Evolutionary conservation across 805 yeast genomes (phyloP).

Genomic region (Jamesozyma piceae): DNA sequence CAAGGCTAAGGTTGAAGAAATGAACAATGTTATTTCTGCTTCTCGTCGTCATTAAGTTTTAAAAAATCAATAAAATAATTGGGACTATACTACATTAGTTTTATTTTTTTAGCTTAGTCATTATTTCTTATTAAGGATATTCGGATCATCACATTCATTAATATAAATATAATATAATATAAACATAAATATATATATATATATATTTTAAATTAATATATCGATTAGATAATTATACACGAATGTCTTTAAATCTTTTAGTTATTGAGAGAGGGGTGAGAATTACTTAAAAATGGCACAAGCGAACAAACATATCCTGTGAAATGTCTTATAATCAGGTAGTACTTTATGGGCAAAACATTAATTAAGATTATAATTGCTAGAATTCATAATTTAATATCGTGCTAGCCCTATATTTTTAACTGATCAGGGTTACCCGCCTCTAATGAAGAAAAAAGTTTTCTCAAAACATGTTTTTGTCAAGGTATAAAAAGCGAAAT

Average conservation of each 20-base stretch:
- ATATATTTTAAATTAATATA: conserved; percentile 1
- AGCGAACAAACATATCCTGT: too few relatives aligned
- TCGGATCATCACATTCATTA: conserved; percentile 4
- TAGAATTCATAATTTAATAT: too few relatives aligned
- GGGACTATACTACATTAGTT: not conserved
- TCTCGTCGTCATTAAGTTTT: conserved; percentile 74
- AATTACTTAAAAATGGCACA: too few relatives aligned
- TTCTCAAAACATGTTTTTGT: not conserved
- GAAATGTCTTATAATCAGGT: too few relatives aligned
- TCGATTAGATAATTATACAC: conserved; percentile 1
- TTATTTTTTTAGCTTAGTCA: not conserved
- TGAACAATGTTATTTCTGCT: conserved; percentile 92
- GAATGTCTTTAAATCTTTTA: not conserved
- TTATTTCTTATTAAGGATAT: conserved; percentile 3
- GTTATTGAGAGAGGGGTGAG: not conserved
- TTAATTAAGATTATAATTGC: too few relatives aligned
- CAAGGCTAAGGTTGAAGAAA: conserved; percentile 98
- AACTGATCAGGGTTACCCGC: not conserved
- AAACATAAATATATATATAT: too few relatives aligned
- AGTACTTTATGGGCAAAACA: too few relatives aligned
- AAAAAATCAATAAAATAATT: not conserved
- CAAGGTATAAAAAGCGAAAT: too few relatives aligned
- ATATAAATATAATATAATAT: not conserved
- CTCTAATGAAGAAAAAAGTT: not conserved
- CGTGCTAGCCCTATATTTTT: not conserved